phyloP scores from a whole-genome alignment of 441 rosid species.

The Brassica hybrid region DNA sequence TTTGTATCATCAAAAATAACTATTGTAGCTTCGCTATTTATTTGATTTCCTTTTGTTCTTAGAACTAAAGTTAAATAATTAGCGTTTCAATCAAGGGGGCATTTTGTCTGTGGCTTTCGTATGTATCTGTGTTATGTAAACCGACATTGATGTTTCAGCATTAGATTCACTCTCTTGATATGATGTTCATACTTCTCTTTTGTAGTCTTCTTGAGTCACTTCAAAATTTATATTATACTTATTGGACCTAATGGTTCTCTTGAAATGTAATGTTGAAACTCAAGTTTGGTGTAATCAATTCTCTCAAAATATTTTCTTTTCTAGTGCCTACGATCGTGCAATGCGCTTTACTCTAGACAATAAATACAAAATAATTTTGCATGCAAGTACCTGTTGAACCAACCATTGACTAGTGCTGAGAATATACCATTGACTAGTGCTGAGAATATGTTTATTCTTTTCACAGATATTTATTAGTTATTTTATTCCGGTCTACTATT shows the following conservation, averaged over 20 bases:
- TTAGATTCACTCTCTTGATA: conserved; percentile 3
- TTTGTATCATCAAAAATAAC: conserved; percentile 38
- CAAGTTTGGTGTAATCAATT: conserved; percentile 2
- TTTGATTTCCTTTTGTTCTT: background rate
- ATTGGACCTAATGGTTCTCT: background rate
- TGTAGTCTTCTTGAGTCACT: no score
- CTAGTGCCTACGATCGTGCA: background rate
- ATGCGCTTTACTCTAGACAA: background rate
- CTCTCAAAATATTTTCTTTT: background rate
- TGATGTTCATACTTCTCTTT: background rate
- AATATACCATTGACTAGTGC: no score
- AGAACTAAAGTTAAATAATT: background rate
- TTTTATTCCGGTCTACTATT: no score
- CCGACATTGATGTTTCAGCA: conserved; percentile 23
- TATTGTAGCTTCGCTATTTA: background rate
- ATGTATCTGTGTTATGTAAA: conserved; percentile 10
- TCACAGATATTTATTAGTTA: no score
- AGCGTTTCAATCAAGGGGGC: conserved; percentile 12
- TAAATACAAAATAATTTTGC: no score
- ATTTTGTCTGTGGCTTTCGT: conserved; percentile 34
- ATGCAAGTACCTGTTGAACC: no score
- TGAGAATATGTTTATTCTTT: no score
- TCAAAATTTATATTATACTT: background rate
- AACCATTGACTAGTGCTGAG: no score
- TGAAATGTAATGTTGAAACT: conserved; percentile 14